Conservation (phyloP, 1,284 basidiomycete genomes). For the Volvariella volvacea region DNA sequence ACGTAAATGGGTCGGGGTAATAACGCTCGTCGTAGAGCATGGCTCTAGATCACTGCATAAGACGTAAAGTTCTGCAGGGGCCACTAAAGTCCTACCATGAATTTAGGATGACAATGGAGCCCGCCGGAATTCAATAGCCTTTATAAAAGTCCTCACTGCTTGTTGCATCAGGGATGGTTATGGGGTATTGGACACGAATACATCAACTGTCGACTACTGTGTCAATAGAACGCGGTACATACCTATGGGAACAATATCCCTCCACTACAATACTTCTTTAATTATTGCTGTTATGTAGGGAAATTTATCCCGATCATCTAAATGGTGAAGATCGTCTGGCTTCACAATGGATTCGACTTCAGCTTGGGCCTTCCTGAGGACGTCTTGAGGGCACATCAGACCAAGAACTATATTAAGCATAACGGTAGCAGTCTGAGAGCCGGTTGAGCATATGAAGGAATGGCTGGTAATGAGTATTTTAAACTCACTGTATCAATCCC, state of each 20-base stretch:
- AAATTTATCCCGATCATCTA: background rate
- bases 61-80: background rate
- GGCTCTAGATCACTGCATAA: no score
- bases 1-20: conserved; percentile 6
- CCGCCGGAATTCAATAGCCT: background rate
- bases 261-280: background rate
- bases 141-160: background rate
- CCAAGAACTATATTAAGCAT: background rate
- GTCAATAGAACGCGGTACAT: background rate
- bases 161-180: background rate
- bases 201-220: background rate
- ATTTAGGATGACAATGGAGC: background rate
- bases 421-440: background rate
- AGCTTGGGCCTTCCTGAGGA: background rate
- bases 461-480: background rate
- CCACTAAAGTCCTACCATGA: background rate
- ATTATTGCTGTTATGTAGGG: background rate
- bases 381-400: background rate
- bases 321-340: background rate
- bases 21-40: conserved; percentile 3
- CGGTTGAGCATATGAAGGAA: background rate
- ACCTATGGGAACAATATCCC: background rate
- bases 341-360: background rate
- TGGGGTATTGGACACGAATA: background rate
- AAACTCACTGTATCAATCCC: no score